These are phyloP conservation scores for Yamadazyma takamatsuzukensis DNA, from an alignment of 805 yeast species.

Conservation along the genomic window DNA sequence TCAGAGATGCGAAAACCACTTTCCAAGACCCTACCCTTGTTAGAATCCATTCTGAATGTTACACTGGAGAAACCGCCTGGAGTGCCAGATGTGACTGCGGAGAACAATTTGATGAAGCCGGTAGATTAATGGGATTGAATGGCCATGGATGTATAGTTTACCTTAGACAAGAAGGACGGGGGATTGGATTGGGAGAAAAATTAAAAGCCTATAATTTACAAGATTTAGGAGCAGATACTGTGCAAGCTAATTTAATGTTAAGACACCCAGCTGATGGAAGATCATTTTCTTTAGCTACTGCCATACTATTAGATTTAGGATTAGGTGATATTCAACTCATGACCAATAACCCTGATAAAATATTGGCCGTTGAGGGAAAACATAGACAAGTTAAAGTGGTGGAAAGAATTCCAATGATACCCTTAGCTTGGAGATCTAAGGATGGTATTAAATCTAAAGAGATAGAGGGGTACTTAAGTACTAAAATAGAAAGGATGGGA, in stretches of 20 bases:
- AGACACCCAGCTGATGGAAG: slow-evolving; percentile 99
- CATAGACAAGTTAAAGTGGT: slow-evolving; percentile 68
- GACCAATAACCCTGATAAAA: slow-evolving; percentile 96
- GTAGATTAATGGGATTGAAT: slow-evolving; percentile 78
- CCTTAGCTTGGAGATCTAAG: slow-evolving; percentile 73
- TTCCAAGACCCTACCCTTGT: slow-evolving; percentile 56
- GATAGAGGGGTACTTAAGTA: slow-evolving; percentile 87
- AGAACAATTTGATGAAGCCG: slow-evolving; percentile 98
- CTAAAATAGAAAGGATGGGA: slow-evolving; percentile 97
- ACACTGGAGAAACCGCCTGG: slow-evolving; percentile 99
- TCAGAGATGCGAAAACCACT: slow-evolving; percentile 26
- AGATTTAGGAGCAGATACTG: slow-evolving; percentile 98
- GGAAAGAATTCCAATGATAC: slow-evolving; percentile 95
- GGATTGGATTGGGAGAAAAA: slow-evolving; percentile 97
- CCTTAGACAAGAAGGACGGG: slow-evolving; percentile 96
- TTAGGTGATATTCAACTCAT: slow-evolving; percentile 66
- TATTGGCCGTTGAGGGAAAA: slow-evolving; percentile 89
- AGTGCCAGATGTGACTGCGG: slow-evolving; percentile 99
- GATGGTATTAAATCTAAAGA: slow-evolving; percentile 77
- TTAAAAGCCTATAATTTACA: slow-evolving; percentile 94
- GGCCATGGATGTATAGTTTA: slow-evolving; percentile 96
- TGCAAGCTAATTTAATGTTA: slow-evolving; percentile 86
- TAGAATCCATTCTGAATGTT: slow-evolving; percentile 94
- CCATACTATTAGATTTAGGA: slow-evolving; percentile 82
- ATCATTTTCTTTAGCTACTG: slow-evolving; percentile 88